Evolutionary conservation across 2,329 filamentous ascomycete species (phyloP), one percentile per base, ranked within the genome.

Genomic region (Pseudogymnoascus sp.): DNA sequence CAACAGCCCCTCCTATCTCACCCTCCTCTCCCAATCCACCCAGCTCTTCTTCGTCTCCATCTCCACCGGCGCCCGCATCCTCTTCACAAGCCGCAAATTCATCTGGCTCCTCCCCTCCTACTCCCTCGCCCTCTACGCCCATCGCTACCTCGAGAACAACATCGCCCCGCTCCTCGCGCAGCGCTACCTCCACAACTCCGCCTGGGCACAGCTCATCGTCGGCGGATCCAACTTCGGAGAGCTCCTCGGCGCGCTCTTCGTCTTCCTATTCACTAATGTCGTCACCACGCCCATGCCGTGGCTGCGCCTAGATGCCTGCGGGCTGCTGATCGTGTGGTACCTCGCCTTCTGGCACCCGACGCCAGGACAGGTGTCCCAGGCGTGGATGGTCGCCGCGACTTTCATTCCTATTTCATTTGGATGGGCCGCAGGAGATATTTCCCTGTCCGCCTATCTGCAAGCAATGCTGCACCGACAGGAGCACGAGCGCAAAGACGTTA

Each of bases 371-470:
- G 26, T 28, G 26, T 6, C 6, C 6, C 75, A 80, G 65, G 79
- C 79, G 4, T 82, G 76, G 79, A 75, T 78, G 15, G 75, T 77
- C 23, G 78, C 75, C 2, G 78, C 75, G 2, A 78, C 78, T 0
- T 79, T 81, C 64, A 70, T 80, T 21, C 79, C 79, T 1, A 74
- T 80, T 60, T 77, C 76, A 2, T 80, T 81, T 61, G 79, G 79
- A 19, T 82, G 79, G 79, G 80, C 80, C 0, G 79, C 80, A 3
- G 79, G 79, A 13, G 79, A 82, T 62, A 79, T 82, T 13, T 80
- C 78, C 3, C 75, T 82, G 0, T 77, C 78, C 1, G 80, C 80
- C 1, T 82, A 81, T 68, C 80, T 82, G 60, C 80, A 82, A 68
- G 78, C 79, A 3, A 77, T 77, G 5, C 74, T 82, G n/a, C 23